A percentile compares a stretch with the other conserved stretches of the same genome.
phyloP scores from a whole-genome alignment of 2,329 filamentous ascomycete genomes.

The Graphiopsis chlorocephala region DNA sequence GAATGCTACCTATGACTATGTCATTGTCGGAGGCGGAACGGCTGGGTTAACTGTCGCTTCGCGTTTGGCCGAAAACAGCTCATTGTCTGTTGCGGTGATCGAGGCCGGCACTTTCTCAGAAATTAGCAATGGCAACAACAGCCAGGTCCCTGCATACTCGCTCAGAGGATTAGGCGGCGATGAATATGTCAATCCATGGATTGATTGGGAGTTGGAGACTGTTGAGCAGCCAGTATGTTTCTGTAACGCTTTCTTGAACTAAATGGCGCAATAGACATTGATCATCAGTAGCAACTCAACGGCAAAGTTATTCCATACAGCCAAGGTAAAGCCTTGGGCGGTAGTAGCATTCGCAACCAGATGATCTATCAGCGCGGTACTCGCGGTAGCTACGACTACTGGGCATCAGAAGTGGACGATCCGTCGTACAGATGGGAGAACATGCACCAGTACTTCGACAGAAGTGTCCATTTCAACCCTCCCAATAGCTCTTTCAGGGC shows the following conservation, averaged over 20 bases:
- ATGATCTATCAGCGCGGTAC: slow-evolving; percentile 32
- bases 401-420: slow-evolving; percentile 38
- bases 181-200: slow-evolving; percentile 21
- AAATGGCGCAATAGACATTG: background rate
- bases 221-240: slow-evolving; percentile 22
- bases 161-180: slow-evolving; percentile 18
- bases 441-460: slow-evolving; percentile 29
- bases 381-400: slow-evolving; percentile 32
- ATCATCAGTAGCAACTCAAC: slow-evolving; percentile 17
- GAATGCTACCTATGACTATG: slow-evolving; percentile 26
- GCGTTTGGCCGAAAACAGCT: slow-evolving; percentile 24
- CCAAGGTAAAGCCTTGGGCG: slow-evolving; percentile 30
- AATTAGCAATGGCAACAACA: slow-evolving; percentile 29
- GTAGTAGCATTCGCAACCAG: slow-evolving; percentile 27
- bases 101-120: slow-evolving; percentile 35
- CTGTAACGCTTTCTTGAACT: background rate
- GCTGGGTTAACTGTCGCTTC: slow-evolving; percentile 28
- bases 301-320: slow-evolving; percentile 26
- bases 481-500: slow-evolving; percentile 15
- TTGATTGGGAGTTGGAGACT: slow-evolving; percentile 33
- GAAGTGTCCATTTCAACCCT: slow-evolving; percentile 23
- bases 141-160: slow-evolving; percentile 29
- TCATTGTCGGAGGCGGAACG: slow-evolving; percentile 28
- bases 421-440: slow-evolving; percentile 31
- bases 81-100: slow-evolving; percentile 29